phyloP scores from a whole-genome alignment of 2,329 filamentous ascomycete genomes.

The Trichoderma sp. region DNA sequence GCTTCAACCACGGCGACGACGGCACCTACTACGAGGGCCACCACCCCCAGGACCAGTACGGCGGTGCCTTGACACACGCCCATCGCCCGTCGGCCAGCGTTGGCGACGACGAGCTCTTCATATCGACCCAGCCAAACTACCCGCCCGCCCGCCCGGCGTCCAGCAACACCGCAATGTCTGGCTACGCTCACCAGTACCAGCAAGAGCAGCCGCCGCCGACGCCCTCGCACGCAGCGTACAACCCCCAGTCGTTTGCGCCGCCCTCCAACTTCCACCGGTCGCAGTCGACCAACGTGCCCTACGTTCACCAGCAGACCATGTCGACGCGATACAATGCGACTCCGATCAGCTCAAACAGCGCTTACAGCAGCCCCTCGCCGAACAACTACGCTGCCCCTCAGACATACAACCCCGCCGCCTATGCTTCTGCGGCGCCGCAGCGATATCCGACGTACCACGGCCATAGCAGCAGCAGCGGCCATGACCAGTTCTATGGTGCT shows the following conservation, averaged over 20 bases:
- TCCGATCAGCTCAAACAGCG: slow-evolving; percentile 38
- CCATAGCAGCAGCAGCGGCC: slow-evolving; percentile 44
- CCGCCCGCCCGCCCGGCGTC: slow-evolving; percentile 39
- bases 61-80: slow-evolving; percentile 30
- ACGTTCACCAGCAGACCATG: slow-evolving; percentile 45
- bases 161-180: slow-evolving; percentile 49
- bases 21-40: slow-evolving; percentile 49
- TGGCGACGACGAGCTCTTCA: slow-evolving; percentile 64
- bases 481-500: slow-evolving; percentile 42
- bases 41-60: slow-evolving; percentile 23
- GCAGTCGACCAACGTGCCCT: slow-evolving; percentile 53
- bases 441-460: slow-evolving; percentile 54
- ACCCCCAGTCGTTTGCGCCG: slow-evolving; percentile 65
- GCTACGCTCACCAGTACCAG: slow-evolving; percentile 57
- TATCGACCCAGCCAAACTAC: slow-evolving; percentile 49
- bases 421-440: slow-evolving; percentile 54
- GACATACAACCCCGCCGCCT: slow-evolving; percentile 62
- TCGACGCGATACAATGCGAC: slow-evolving; percentile 43
- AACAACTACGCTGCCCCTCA: slow-evolving; percentile 52
- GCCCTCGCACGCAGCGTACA: slow-evolving; percentile 60
- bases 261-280: slow-evolving; percentile 43
- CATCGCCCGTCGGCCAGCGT: slow-evolving; percentile 24
- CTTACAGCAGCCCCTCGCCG: slow-evolving; percentile 40
- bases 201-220: slow-evolving; percentile 47
- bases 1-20: slow-evolving; percentile 78